Evolutionary conservation across 305 asterid genomes (phyloP).

Genomic region (Lippia alba): DNA sequence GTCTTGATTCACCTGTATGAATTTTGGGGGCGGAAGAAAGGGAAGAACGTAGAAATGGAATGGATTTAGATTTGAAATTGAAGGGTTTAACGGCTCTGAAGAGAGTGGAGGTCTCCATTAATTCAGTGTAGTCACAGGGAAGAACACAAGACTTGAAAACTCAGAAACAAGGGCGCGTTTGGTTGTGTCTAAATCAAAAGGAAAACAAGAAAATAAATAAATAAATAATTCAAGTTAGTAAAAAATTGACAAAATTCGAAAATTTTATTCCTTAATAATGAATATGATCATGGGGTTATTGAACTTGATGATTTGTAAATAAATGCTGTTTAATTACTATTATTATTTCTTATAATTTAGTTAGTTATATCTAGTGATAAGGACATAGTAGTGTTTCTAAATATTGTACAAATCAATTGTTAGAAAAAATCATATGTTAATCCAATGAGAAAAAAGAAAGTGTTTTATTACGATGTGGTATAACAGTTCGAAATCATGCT

Average conservation of each 20-base stretch:
- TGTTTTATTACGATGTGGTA: no score
- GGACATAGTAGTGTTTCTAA: no score
- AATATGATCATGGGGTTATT: no score
- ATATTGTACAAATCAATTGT: no score
- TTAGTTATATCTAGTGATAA: no score
- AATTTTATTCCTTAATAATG: not conserved
- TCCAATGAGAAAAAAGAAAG: no score
- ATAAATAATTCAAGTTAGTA: not conserved
- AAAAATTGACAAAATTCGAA: not conserved
- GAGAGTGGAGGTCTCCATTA: constrained; percentile 60
- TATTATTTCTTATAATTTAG: no score
- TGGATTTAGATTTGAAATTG: constrained; percentile 44
- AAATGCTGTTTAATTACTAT: no score
- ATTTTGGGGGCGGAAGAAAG: constrained; percentile 40
- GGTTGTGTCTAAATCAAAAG: not conserved
- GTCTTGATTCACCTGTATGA: constrained; percentile 49
- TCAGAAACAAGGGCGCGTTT: constrained; percentile 20
- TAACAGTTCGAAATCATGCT: no score
- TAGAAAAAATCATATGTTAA: no score
- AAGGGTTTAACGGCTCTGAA: constrained; percentile 64
- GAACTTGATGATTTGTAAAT: no score
- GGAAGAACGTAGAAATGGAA: constrained; percentile 50
- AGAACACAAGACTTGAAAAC: constrained; percentile 12
- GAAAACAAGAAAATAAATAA: no score
- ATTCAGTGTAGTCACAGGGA: constrained; percentile 28